Conservation (phyloP, 306 rosid species). For the Gynostemma pentaphyllum region DNA sequence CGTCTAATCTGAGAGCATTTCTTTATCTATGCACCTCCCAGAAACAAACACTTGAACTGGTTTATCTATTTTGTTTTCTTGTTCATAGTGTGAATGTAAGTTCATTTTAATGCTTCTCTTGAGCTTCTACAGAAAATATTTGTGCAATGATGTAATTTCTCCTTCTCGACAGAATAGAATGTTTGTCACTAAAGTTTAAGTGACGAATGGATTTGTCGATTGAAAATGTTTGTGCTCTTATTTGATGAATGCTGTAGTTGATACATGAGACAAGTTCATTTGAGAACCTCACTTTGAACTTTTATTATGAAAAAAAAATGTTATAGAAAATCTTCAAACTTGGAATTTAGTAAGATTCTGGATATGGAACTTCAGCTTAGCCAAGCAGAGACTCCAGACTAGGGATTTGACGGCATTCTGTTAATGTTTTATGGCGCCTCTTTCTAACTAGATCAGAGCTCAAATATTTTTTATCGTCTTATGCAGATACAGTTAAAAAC, state of each 20-base stretch:
- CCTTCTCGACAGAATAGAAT: background rate
- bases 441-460: background rate
- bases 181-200: background rate
- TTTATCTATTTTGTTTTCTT: background rate
- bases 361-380: no score
- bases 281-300: background rate
- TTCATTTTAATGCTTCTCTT: background rate
- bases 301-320: background rate
- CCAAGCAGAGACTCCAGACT: no score
- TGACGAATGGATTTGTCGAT: background rate
- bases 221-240: background rate
- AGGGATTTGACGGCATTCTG: no score
- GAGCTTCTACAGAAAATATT: background rate
- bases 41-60: background rate
- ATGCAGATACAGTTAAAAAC: conserved; percentile 53
- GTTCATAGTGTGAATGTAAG: background rate
- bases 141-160: background rate
- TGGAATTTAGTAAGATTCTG: no score
- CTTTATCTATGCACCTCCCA: background rate
- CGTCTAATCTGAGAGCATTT: background rate
- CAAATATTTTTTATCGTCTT: background rate
- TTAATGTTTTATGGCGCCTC: no score
- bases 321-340: background rate
- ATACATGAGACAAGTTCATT: background rate
- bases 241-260: background rate